Percentiles rank a stretch among this genome's conserved stretches.
These are phyloP conservation scores for Umbelopsis sp. DNA, from an alignment of 192 early-diverging fungal genomes.

Conservation along the genomic window DNA sequence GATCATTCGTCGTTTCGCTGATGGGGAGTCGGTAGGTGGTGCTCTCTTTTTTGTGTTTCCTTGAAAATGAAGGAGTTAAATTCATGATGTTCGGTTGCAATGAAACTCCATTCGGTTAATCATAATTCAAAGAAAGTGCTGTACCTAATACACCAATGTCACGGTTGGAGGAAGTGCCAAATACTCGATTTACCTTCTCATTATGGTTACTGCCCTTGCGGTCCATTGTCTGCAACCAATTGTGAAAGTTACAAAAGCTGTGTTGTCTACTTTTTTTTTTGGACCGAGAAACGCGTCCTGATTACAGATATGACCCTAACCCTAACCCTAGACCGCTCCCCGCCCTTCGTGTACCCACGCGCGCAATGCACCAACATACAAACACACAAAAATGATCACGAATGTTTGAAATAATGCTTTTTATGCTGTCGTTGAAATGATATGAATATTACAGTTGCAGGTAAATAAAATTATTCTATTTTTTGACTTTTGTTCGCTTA, in stretches of 20 bases:
- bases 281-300: not conserved
- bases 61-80: not conserved
- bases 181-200: not conserved
- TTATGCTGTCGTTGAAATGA: not conserved
- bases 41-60: not conserved
- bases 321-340: too few relatives aligned
- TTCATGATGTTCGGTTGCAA: not conserved
- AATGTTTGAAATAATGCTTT: not conserved
- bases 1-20: not conserved
- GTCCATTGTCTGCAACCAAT: not conserved
- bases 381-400: too few relatives aligned
- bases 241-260: not conserved
- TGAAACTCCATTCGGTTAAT: too few relatives aligned
- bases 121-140: not conserved
- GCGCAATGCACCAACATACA: too few relatives aligned
- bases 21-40: not conserved
- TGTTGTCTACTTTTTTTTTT: not conserved
- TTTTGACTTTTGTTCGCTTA: slow-evolving; percentile 12
- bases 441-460: slow-evolving; percentile 15
- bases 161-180: not conserved
- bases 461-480: slow-evolving; percentile 4
- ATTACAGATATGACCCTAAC: too few relatives aligned
- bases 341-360: too few relatives aligned
- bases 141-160: not conserved
- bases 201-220: not conserved